These are phyloP conservation scores for Lolium multiflorum DNA, from an alignment of 176 grass and related monocot species.

Conservation along the genomic window DNA sequence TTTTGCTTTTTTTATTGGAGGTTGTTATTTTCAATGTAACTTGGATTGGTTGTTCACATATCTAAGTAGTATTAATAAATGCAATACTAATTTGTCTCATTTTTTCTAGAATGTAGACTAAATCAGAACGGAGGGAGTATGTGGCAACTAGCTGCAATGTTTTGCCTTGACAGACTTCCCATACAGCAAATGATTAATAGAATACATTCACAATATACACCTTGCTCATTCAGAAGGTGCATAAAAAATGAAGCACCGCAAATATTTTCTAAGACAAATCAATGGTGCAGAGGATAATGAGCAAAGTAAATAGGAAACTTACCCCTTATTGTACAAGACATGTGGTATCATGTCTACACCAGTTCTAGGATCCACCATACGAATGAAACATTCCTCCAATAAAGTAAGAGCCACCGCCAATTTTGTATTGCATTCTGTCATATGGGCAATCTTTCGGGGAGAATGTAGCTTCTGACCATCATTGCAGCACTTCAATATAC, in stretches of 20 bases:
- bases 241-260: not conserved
- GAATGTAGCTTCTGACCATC: constrained; percentile 67
- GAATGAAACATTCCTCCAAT: constrained; percentile 93
- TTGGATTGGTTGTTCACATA: too few species aligned
- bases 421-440: constrained; percentile 85
- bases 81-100: too few species aligned
- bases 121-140: too few species aligned
- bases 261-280: not conserved
- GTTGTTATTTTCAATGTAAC: too few species aligned
- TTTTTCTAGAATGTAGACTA: too few species aligned
- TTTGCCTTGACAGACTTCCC: constrained; percentile 1
- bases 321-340: constrained; percentile 88
- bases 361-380: constrained; percentile 85
- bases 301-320: constrained; percentile 40
- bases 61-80: too few species aligned
- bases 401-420: constrained; percentile 87
- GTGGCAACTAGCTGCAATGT: not conserved
- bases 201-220: too few species aligned
- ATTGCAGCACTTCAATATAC: constrained; percentile 78
- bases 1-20: too few species aligned
- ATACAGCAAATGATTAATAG: not conserved
- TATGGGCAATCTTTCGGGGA: constrained; percentile 61
- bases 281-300: constrained; percentile 1
- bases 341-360: constrained; percentile 92
- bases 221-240: too few species aligned